Percentiles rank a stretch among this genome's conserved stretches.
These are phyloP conservation scores for Pseudocercospora macadamiae DNA, from an alignment of 2,329 filamentous ascomycete genomes.

Conservation along the genomic window DNA sequence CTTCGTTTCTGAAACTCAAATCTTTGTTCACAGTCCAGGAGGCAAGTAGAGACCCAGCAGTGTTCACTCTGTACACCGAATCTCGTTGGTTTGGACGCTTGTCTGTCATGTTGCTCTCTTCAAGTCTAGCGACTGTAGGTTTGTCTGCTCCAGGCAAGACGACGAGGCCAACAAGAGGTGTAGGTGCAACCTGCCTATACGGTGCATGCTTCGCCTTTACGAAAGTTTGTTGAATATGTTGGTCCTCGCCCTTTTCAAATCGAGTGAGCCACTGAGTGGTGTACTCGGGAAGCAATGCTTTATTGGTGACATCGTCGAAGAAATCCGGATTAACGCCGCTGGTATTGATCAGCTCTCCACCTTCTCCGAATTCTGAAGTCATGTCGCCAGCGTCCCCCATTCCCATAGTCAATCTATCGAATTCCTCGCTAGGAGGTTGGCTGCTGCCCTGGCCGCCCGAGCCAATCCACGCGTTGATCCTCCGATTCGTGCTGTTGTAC, in stretches of 20 bases:
- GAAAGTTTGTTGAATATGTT: conserved; percentile 3
- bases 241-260: conserved; percentile 1
- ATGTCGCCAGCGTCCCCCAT: neutral
- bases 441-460: neutral
- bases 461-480: neutral
- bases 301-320: conserved; percentile 3
- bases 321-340: neutral
- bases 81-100: conserved; percentile 1
- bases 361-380: neutral
- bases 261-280: conserved; percentile 5
- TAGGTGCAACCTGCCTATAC: neutral
- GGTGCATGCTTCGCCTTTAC: neutral
- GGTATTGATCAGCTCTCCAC: neutral
- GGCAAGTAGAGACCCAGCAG: conserved; percentile 7
- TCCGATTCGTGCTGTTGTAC: neutral
- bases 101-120: conserved; percentile 14
- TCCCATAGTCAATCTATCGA: neutral
- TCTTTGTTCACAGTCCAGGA: conserved; percentile 7
- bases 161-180: conserved; percentile 6
- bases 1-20: conserved; percentile 7
- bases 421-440: neutral
- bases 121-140: conserved; percentile 6
- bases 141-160: conserved; percentile 12
- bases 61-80: conserved; percentile 11
- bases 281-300: neutral